phyloP scores from a whole-genome alignment of 129 eudicot species.

The Heracleum sosnowskyi region DNA sequence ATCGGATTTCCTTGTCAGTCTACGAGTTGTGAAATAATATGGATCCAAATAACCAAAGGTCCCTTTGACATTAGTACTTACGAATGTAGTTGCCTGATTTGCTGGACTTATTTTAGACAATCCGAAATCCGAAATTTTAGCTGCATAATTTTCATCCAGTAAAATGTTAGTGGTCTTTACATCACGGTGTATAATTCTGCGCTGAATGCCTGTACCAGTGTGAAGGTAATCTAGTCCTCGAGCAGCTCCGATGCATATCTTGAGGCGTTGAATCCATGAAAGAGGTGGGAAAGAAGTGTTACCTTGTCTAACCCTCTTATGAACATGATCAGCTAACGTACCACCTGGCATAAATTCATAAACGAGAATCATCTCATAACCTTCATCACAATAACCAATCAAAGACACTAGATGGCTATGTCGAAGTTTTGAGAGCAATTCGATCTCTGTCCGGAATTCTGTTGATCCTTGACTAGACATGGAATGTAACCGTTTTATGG shows the following conservation, averaged over 20 bases:
- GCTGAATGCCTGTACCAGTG: neutral
- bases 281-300: neutral
- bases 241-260: constrained; percentile 3
- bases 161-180: constrained; percentile 3
- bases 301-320: neutral
- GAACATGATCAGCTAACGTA: neutral
- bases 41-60: constrained; percentile 16
- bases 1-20: constrained; percentile 6
- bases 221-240: constrained; percentile 7
- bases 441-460: neutral
- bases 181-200: constrained; percentile 8
- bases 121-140: constrained; percentile 4
- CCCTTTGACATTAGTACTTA: constrained; percentile 6
- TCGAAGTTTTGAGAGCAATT: neutral
- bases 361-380: neutral
- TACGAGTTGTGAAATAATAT: neutral
- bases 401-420: constrained; percentile 7
- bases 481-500: constrained; percentile 18
- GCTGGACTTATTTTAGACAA: constrained; percentile 5
- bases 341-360: constrained; percentile 2
- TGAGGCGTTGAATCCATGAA: constrained; percentile 1
- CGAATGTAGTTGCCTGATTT: neutral
- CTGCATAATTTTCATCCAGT: constrained; percentile 6
- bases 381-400: neutral
- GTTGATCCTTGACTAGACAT: constrained; percentile 22